Evolutionary conservation across 345 rosid genomes (phyloP).

Genomic region (Dipteronia sinensis): DNA sequence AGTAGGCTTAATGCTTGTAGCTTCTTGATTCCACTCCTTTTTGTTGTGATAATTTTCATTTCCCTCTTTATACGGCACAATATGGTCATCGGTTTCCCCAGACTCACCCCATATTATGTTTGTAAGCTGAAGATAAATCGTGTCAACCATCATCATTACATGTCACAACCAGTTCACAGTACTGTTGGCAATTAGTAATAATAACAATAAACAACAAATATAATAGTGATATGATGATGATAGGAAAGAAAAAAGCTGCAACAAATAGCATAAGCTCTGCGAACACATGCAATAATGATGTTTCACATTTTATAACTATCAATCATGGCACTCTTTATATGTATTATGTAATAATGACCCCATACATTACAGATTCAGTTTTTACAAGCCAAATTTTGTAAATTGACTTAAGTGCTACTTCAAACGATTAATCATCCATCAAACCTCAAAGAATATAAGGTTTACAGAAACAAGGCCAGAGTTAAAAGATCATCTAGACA

Average conservation of each 20-base stretch:
- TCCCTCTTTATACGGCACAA: constrained; percentile 66
- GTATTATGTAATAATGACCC: neutral
- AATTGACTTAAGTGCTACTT: too few relatives aligned
- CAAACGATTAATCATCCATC: too few relatives aligned
- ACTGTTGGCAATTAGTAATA: neutral
- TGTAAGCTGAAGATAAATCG: constrained; percentile 58
- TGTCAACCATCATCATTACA: constrained; percentile 18
- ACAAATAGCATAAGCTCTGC: neutral
- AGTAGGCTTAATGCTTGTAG: constrained; percentile 35
- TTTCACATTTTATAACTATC: neutral
- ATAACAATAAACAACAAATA: neutral
- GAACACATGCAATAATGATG: neutral
- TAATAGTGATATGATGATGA: neutral
- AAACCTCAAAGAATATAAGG: neutral
- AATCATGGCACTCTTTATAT: neutral
- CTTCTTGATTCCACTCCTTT: constrained; percentile 54
- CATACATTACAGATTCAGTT: neutral
- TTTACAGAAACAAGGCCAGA: neutral
- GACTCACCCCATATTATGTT: constrained; percentile 91
- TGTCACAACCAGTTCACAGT: constrained; percentile 9
- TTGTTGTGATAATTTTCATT: constrained; percentile 47
- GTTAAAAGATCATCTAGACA: neutral
- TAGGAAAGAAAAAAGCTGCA: neutral
- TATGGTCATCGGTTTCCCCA: constrained; percentile 68
- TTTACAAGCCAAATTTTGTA: too few relatives aligned